A percentile compares a stretch with the other conserved stretches of the same genome.
phyloP scores from a whole-genome alignment of 768 basidiomycete genomes.

The Tylopilus sp. region DNA sequence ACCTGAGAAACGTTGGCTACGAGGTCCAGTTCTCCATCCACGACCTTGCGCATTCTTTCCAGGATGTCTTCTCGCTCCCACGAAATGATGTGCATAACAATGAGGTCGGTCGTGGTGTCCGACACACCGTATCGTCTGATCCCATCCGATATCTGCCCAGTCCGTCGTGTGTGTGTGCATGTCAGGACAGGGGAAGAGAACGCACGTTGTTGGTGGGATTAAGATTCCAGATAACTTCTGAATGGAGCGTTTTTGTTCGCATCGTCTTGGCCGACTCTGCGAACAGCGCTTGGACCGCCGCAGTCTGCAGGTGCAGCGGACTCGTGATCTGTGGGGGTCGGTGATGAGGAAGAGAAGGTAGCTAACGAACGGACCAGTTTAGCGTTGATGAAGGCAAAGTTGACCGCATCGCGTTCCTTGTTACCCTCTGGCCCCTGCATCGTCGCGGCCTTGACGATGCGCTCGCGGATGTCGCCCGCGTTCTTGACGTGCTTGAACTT shows the following conservation, averaged over 20 bases:
- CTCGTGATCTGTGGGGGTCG: conserved; percentile 71
- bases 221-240: conserved; percentile 84
- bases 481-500: conserved; percentile 70
- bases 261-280: conserved; percentile 56
- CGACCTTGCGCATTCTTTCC: conserved; percentile 51
- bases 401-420: conserved; percentile 68
- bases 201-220: conserved; percentile 85
- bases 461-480: conserved; percentile 51
- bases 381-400: conserved; percentile 90
- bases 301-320: conserved; percentile 75
- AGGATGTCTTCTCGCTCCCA: conserved; percentile 41
- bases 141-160: conserved; percentile 76
- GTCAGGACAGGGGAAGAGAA: background rate
- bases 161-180: background rate
- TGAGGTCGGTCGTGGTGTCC: conserved; percentile 54
- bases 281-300: conserved; percentile 77
- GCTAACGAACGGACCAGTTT: conserved; percentile 52
- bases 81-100: conserved; percentile 67
- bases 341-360: conserved; percentile 1
- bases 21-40: conserved; percentile 54
- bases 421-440: conserved; percentile 59
- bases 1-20: conserved; percentile 41
- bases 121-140: conserved; percentile 84
- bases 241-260: conserved; percentile 85
- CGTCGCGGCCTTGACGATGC: conserved; percentile 70